These are phyloP conservation scores for Cutaneotrichosporon sp. DNA, from an alignment of 1,284 basidiomycete genomes.

Conservation along the genomic window DNA sequence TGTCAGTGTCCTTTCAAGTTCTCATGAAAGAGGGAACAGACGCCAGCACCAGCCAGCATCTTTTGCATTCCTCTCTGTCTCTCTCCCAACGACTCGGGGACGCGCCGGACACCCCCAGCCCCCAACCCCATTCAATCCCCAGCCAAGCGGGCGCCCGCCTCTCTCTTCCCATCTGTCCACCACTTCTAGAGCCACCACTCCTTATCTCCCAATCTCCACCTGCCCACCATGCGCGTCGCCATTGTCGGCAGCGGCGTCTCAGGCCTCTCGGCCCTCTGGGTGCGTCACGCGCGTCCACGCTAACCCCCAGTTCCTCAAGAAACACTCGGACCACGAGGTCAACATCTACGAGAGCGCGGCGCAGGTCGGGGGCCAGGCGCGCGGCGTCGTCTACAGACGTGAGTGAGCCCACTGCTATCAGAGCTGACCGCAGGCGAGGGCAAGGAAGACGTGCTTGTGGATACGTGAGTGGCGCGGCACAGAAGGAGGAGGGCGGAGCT, in stretches of 20 bases:
- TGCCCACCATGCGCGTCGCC: conserved; percentile 59
- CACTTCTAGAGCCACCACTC: too few relatives aligned
- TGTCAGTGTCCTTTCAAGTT: too few relatives aligned
- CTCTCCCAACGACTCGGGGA: too few relatives aligned
- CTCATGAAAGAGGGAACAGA: too few relatives aligned
- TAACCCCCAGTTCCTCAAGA: conserved; percentile 64
- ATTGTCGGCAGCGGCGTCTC: conserved; percentile 78
- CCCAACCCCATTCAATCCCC: too few relatives aligned
- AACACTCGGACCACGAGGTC: conserved; percentile 75
- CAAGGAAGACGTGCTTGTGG: conserved; percentile 62
- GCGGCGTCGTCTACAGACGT: conserved; percentile 66
- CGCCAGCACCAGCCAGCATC: background rate
- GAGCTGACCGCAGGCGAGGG: conserved; percentile 42
- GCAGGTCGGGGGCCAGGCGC: conserved; percentile 75
- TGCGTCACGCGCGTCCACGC: conserved; percentile 29
- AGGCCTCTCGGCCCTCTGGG: conserved; percentile 76
- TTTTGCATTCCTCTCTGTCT: too few relatives aligned
- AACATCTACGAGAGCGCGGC: conserved; percentile 72
- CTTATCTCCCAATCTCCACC: background rate
- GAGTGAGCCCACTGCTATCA: conserved; percentile 13
- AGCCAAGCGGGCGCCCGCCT: too few relatives aligned
- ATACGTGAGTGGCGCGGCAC: conserved; percentile 9
- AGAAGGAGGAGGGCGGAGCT: too few relatives aligned
- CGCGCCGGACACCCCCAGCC: too few relatives aligned
- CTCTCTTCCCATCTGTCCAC: too few relatives aligned